phyloP scores from a whole-genome alignment of 805 yeast genomes.

The Kregervanrija fluxuum region DNA sequence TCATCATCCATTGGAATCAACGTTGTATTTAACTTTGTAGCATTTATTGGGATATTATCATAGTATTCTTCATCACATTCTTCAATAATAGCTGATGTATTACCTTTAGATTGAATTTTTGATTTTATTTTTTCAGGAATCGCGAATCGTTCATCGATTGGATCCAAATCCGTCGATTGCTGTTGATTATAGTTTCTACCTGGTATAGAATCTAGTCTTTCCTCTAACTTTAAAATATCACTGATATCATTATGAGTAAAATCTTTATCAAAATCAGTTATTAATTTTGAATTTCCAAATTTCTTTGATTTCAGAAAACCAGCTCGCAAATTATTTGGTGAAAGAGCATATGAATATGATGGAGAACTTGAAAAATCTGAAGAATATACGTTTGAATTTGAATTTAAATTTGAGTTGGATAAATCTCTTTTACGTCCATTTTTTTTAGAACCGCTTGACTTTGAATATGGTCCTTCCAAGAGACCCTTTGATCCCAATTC shows the following conservation, averaged over 20 bases:
- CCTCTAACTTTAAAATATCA: no score
- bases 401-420: background rate
- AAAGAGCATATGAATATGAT: conserved; percentile 1
- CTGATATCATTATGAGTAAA: no score
- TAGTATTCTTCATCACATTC: conserved; percentile 5
- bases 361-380: conserved; percentile 9
- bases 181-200: conserved; percentile 4
- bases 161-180: conserved; percentile 23
- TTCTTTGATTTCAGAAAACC: background rate
- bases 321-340: conserved; percentile 6
- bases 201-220: background rate
- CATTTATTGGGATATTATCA: conserved; percentile 34
- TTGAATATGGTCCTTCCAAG: conserved; percentile 25
- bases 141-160: conserved; percentile 1
- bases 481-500: conserved; percentile 27
- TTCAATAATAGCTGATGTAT: background rate
- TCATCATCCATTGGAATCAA: conserved; percentile 44
- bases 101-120: background rate
- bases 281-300: no score
- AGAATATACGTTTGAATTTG: background rate
- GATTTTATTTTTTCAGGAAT: no score
- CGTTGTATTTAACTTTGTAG: conserved; percentile 49
- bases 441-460: background rate
- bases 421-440: conserved; percentile 1
- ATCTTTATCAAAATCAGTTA: no score